Evolutionary conservation across 2,329 filamentous ascomycete species (phyloP), one percentile per base, ranked within the genome.

Genomic region (Xylaria hypoxylon): DNA sequence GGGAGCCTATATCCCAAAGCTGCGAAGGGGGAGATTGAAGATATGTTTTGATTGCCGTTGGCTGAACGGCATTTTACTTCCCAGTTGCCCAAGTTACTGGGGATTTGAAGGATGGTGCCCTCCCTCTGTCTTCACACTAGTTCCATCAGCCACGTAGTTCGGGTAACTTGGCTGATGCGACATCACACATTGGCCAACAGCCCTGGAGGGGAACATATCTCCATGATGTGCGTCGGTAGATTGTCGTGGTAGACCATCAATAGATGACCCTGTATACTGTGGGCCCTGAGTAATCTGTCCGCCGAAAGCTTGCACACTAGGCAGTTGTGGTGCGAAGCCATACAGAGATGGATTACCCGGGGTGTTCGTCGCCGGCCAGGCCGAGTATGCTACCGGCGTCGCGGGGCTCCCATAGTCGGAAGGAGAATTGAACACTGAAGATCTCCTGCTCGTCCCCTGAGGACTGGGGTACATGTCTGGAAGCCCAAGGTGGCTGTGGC

Each of bases 391-490:
- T 1, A 47, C 71, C 17, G 74, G 73, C 11, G 78, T 75, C 6
- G 80, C 75, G 3, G 83, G 77, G 40, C 76, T 80, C 26, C 76
- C 71, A 50, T 84, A 86, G n/a, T 87, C 85, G 33, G 81, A 78
- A 1, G 77, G 73, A 0, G 80, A 74, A 35, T 72, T 75, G 70
- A 80, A 83, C 17, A 85, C 77, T 0, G 84, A 84, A 0, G 84
- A 77, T 19, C 84, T 80, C 33, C 85, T 79, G 67, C 80, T 80
- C 1, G 78, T 70, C 42, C 84, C 82, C 59, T 86, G 83, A 2
- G 82, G 75, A 42, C 77, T 79, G 1, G 82, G 70, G 5, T 84
- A 81, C 69, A 86, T 78, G 40, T 86, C 84, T 22, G 78, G 77
- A 22, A 87, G 74, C 2, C 80, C 72, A 10, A 86, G 51, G 38